These are phyloP conservation scores for Cetraspora pellucida DNA, from an alignment of 192 early-diverging fungal genomes.

Conservation along the genomic window DNA sequence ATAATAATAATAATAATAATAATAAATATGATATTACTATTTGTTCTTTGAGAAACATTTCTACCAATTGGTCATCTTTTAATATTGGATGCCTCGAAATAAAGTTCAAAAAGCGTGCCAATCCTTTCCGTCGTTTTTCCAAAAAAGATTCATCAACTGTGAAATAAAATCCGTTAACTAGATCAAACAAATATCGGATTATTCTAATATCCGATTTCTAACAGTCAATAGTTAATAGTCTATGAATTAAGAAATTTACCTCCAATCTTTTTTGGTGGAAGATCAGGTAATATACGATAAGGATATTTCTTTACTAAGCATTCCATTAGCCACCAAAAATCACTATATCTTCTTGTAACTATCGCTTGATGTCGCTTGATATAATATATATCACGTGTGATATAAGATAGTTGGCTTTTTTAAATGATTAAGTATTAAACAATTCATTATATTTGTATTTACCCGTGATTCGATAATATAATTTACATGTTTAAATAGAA, in stretches of 20 bases:
- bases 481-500: slow-evolving; percentile 78
- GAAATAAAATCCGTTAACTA: slow-evolving; percentile 42
- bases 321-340: slow-evolving; percentile 89
- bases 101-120: slow-evolving; percentile 74
- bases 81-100: slow-evolving; percentile 75
- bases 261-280: slow-evolving; percentile 88
- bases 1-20: not conserved
- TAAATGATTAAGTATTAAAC: slow-evolving; percentile 16
- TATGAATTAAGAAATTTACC: slow-evolving; percentile 48
- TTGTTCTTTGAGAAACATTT: slow-evolving; percentile 69
- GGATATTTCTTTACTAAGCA: slow-evolving; percentile 78
- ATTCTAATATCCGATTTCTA: not conserved
- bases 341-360: slow-evolving; percentile 85
- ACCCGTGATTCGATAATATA: slow-evolving; percentile 80
- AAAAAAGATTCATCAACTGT: slow-evolving; percentile 70
- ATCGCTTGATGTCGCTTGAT: slow-evolving; percentile 47
- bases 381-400: not conserved
- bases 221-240: not conserved
- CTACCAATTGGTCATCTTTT: slow-evolving; percentile 61
- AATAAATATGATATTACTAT: slow-evolving; percentile 42
- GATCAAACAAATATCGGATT: no score
- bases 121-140: slow-evolving; percentile 67
- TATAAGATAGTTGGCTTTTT: not conserved
- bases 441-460: not conserved
- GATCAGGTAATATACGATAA: slow-evolving; percentile 74